Evolutionary conservation across 768 basidiomycete species (phyloP).

Genomic region (Mycena latifolia): DNA sequence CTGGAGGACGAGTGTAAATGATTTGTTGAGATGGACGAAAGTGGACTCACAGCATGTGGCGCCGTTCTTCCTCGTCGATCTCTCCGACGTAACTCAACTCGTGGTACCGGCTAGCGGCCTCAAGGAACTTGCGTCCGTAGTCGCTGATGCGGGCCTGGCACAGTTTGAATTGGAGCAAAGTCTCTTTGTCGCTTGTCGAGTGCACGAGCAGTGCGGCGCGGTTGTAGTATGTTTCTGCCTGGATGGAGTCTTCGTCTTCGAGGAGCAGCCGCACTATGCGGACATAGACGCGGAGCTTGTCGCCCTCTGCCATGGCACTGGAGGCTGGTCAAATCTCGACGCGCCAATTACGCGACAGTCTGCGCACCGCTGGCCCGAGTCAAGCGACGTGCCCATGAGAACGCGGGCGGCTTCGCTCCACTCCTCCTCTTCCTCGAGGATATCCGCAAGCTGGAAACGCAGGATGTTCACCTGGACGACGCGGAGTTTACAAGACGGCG

Average conservation of each 20-base stretch:
- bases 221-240: constrained; percentile 98
- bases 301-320: constrained; percentile 80
- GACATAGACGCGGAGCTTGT: constrained; percentile 92
- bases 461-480: constrained; percentile 80
- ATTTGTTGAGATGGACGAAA: constrained; percentile 17
- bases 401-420: constrained; percentile 95
- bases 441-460: constrained; percentile 90
- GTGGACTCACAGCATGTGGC: constrained; percentile 84
- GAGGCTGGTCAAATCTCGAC: constrained; percentile 23
- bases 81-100: constrained; percentile 92
- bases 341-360: constrained; percentile 15
- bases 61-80: constrained; percentile 94
- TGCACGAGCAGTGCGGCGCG: constrained; percentile 93
- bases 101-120: constrained; percentile 94
- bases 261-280: constrained; percentile 94
- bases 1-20: constrained; percentile 54
- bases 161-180: constrained; percentile 87
- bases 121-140: constrained; percentile 91
- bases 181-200: constrained; percentile 82
- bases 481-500: constrained; percentile 6
- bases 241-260: constrained; percentile 96
- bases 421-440: constrained; percentile 91
- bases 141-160: constrained; percentile 97
- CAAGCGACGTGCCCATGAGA: constrained; percentile 92
- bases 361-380: constrained; percentile 86